These are phyloP conservation scores for Aspergillus funiculosus DNA, from an alignment of 495 filamentous ascomycete species.

Conservation along the genomic window DNA sequence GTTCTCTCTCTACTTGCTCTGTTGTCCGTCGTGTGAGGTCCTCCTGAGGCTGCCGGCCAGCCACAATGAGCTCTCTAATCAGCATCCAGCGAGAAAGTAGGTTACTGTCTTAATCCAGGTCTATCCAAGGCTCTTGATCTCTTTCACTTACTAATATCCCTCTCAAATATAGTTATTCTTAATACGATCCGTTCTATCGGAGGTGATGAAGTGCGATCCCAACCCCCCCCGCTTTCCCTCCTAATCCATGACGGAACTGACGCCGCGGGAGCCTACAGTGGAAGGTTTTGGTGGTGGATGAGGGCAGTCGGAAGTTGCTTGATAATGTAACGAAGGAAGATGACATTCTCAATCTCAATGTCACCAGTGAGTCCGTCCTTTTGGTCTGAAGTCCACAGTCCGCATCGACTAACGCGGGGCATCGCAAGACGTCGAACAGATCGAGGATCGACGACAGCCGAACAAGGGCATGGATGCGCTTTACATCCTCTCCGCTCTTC, in stretches of 20 bases:
- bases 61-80: constrained; percentile 48
- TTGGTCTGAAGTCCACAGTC: not conserved
- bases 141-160: not conserved
- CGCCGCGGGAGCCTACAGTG: constrained; percentile 55
- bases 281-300: constrained; percentile 91
- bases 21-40: too few species aligned
- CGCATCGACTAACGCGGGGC: constrained; percentile 26
- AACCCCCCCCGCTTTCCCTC: constrained; percentile 13
- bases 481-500: constrained; percentile 78
- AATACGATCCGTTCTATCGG: constrained; percentile 53
- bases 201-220: constrained; percentile 51
- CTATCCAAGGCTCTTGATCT: not conserved
- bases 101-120: constrained; percentile 12
- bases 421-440: constrained; percentile 75
- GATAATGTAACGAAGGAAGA: constrained; percentile 87
- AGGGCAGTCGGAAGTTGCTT: constrained; percentile 68
- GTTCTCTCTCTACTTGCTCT: too few species aligned
- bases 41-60: constrained; percentile 32
- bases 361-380: constrained; percentile 65
- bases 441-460: constrained; percentile 72
- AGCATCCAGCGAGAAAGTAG: constrained; percentile 48
- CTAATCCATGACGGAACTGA: constrained; percentile 27
- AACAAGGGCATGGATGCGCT: constrained; percentile 90
- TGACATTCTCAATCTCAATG: constrained; percentile 90
- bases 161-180: constrained; percentile 46